Evolutionary conservation across 2,329 filamentous ascomycete genomes (phyloP).

Genomic region (Fusarium falciforme): DNA sequence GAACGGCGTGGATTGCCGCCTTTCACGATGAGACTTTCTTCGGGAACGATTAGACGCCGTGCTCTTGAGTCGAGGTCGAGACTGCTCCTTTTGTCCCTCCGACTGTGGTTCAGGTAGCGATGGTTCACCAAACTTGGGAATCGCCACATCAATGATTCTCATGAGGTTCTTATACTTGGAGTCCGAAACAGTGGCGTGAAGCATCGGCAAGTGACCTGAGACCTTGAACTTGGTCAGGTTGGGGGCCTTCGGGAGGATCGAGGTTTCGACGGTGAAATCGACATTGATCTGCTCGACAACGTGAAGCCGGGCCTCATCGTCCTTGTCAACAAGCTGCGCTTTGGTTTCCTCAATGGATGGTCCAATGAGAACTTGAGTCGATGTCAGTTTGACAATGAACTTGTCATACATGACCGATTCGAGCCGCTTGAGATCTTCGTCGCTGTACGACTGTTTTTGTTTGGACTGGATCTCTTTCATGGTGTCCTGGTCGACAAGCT

Average conservation of each 20-base stretch:
- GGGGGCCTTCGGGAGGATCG: constrained; percentile 94
- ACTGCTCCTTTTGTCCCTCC: constrained; percentile 38
- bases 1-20: constrained; percentile 77
- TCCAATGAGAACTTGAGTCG: constrained; percentile 94
- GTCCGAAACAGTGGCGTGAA: constrained; percentile 93
- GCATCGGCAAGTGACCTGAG: constrained; percentile 88
- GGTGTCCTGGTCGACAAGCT: constrained; percentile 91
- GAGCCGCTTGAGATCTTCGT: constrained; percentile 87
- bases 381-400: constrained; percentile 91
- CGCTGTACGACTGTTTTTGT: constrained; percentile 86
- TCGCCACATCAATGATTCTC: constrained; percentile 94
- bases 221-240: constrained; percentile 93
- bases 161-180: constrained; percentile 97
- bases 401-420: constrained; percentile 98
- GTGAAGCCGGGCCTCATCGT: constrained; percentile 79
- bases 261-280: constrained; percentile 95
- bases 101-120: constrained; percentile 39
- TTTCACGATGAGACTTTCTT: constrained; percentile 58
- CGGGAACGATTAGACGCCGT: constrained; percentile 59
- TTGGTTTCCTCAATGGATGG: constrained; percentile 93
- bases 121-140: constrained; percentile 78
- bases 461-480: constrained; percentile 91
- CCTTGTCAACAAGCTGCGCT: constrained; percentile 76
- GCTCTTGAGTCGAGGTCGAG: constrained; percentile 60
- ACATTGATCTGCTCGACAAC: constrained; percentile 98